phyloP scores from a whole-genome alignment of 495 filamentous ascomycete species.

The Monascus purpureus region DNA sequence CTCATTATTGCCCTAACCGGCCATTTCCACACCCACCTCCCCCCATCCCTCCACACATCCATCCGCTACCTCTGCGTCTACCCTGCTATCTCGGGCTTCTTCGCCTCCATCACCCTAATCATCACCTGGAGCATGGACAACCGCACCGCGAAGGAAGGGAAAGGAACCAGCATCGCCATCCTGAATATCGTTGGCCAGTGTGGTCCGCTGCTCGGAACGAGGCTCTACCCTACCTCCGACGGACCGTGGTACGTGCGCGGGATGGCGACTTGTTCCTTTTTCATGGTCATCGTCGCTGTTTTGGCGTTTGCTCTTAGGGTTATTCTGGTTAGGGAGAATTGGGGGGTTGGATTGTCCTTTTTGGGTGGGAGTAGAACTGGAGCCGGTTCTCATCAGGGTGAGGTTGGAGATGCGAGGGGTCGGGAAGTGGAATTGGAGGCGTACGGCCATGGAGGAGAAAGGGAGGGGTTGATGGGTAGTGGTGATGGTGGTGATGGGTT shows the following conservation, averaged over 20 bases:
- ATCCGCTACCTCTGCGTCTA: slow-evolving; percentile 44
- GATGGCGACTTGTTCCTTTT: slow-evolving; percentile 42
- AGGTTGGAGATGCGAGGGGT: slow-evolving; percentile 5
- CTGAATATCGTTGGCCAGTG: slow-evolving; percentile 49
- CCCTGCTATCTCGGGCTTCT: slow-evolving; percentile 45
- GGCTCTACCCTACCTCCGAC: slow-evolving; percentile 43
- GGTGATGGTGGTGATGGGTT: slow-evolving; percentile 6
- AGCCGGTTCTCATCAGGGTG: too few species aligned
- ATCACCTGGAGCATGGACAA: slow-evolving; percentile 57
- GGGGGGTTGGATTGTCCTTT: slow-evolving; percentile 6
- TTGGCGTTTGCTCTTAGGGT: slow-evolving; percentile 33
- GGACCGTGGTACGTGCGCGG: slow-evolving; percentile 45
- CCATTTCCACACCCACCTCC: slow-evolving; percentile 21
- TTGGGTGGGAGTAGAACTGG: not conserved
- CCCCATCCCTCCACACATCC: slow-evolving; percentile 12
- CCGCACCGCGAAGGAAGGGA: slow-evolving; percentile 37
- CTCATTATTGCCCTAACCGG: slow-evolving; percentile 34
- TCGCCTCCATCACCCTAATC: slow-evolving; percentile 46
- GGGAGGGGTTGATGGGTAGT: slow-evolving; percentile 25
- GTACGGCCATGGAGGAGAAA: slow-evolving; percentile 14
- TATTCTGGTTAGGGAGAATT: slow-evolving; percentile 30
- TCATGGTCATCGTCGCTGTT: slow-evolving; percentile 38
- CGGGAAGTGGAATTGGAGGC: slow-evolving; percentile 15
- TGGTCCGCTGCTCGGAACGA: slow-evolving; percentile 46
- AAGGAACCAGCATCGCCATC: slow-evolving; percentile 43